Evolutionary conservation across 768 basidiomycete genomes (phyloP).

Genomic region (Phylloporus sp.): DNA sequence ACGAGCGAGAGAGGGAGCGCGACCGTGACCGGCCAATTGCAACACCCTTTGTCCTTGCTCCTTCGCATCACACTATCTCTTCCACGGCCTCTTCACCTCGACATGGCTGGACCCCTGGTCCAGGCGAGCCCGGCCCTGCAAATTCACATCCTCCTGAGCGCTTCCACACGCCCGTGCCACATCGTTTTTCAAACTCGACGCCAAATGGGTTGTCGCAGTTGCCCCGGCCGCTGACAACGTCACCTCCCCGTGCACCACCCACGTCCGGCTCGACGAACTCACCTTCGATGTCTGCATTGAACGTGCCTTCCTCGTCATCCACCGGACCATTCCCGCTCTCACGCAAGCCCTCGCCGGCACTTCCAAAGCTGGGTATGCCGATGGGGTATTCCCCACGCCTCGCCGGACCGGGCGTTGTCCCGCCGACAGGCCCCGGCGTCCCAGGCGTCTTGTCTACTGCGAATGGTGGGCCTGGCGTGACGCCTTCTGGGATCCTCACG

Average conservation of each 20-base stretch:
- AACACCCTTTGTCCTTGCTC: slow-evolving; percentile 50
- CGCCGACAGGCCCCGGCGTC: slow-evolving; percentile 24
- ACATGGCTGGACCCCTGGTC: slow-evolving; percentile 33
- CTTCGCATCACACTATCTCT: slow-evolving; percentile 36
- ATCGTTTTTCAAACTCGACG: slow-evolving; percentile 22
- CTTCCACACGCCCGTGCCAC: slow-evolving; percentile 28
- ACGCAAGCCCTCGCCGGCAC: slow-evolving; percentile 25
- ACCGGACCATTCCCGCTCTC: slow-evolving; percentile 17
- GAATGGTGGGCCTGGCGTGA: slow-evolving; percentile 18
- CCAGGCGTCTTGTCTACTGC: slow-evolving; percentile 22
- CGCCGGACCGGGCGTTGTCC: slow-evolving; percentile 28
- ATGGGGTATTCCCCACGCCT: slow-evolving; percentile 28
- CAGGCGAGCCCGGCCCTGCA: slow-evolving; percentile 27
- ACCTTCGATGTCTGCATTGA: slow-evolving; percentile 17
- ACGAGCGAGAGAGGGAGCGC: slow-evolving; percentile 27
- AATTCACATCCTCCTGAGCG: slow-evolving; percentile 25
- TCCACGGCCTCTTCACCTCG: slow-evolving; percentile 39
- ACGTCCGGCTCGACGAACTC: slow-evolving; percentile 12
- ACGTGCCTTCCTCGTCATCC: slow-evolving; percentile 14
- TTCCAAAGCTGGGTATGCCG: slow-evolving; percentile 27
- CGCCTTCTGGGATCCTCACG: slow-evolving; percentile 23
- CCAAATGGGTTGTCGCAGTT: slow-evolving; percentile 22
- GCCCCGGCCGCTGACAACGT: slow-evolving; percentile 27
- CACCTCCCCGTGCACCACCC: slow-evolving; percentile 35
- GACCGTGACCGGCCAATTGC: slow-evolving; percentile 49